Base-by-base conservation (phyloP, 2,329 filamentous ascomycete genomes). In the Ophiocordyceps polyrhachis-furcata region DNA sequence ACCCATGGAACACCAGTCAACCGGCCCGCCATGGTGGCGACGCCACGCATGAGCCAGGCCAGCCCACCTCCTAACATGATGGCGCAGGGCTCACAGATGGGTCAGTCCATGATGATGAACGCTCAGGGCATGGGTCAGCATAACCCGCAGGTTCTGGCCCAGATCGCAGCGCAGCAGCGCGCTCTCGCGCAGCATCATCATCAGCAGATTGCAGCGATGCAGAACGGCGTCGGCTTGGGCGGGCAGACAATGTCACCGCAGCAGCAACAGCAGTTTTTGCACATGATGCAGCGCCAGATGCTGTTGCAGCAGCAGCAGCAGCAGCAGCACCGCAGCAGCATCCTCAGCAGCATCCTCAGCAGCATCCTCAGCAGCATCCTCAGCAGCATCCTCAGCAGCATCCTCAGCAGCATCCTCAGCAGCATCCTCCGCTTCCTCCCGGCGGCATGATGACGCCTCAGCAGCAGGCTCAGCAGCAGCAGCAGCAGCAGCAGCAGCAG, bases 41-140 rank as follows among this genome's bases (percentile, higher is more conserved):
- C 76, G 12, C 77, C 77, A 41, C 71, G 75, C 46, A 76, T 79
- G 69, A 67, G 62, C 28, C 76, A 81, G 57, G 71, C 68, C 23
- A 81, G 76, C 54, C 75, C 77, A 19, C 70, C 74, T 41, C 73
- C 75, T 41, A 66, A 64, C 37, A 72, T 74, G 65, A 73, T 79
- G 67, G 64, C 69, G 1, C 71, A 74, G 46, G 67, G 66, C 48
- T 71, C 71, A 47, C 71, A 74, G 52, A 69, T 75, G 59, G 66
- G 67, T 21, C 66, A 67, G 48, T 53, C 50, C 44, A 68, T 74
- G 59, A 67, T 74, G 57, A 71, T 76, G 63, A 66, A 67, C 47
- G 66, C 65, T 48, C 69, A 66, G 35, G 53, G 60, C 40, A 62
- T 68, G 54, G 59, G 58, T 41, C 59, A 58, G 42, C 52, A 55